Conservation (phyloP, 495 filamentous ascomycete genomes). For the Melanomma pulvis-pyrius region DNA sequence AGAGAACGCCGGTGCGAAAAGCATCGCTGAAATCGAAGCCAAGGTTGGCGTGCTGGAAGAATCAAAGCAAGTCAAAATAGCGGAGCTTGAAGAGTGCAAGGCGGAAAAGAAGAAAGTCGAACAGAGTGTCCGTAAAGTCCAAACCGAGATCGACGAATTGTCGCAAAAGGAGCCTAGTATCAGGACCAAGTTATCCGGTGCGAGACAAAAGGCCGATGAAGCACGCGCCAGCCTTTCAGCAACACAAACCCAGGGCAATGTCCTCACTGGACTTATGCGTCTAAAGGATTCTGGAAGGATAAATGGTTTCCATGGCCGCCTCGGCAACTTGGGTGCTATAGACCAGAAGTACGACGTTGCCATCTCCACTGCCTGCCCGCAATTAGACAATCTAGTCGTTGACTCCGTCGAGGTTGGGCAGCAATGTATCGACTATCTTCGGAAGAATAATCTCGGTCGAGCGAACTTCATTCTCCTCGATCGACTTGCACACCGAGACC, state of each 20-base stretch:
- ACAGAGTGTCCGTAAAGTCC: conserved; percentile 70
- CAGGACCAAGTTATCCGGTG: conserved; percentile 77
- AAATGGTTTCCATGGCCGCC: conserved; percentile 91
- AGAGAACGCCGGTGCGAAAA: conserved; percentile 79
- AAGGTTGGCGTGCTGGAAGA: conserved; percentile 77
- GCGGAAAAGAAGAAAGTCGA: conserved; percentile 70
- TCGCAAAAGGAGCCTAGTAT: conserved; percentile 76
- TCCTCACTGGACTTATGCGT: conserved; percentile 87
- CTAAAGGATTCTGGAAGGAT: conserved; percentile 95
- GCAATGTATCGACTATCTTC: conserved; percentile 94
- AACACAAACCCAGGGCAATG: conserved; percentile 89
- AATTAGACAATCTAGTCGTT: conserved; percentile 92
- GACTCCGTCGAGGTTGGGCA: conserved; percentile 93
- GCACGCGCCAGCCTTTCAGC: conserved; percentile 84
- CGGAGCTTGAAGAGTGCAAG: conserved; percentile 75
- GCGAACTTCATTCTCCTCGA: conserved; percentile 96
- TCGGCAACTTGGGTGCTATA: conserved; percentile 94
- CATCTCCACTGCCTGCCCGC: conserved; percentile 92
- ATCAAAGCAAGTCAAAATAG: conserved; percentile 66
- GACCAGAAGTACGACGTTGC: conserved; percentile 93
- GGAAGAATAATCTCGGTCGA: conserved; percentile 96
- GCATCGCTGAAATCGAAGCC: conserved; percentile 78
- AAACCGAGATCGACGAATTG: conserved; percentile 71
- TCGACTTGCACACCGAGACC: conserved; percentile 73
- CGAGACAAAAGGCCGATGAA: conserved; percentile 92